Base-by-base conservation (phyloP, 495 filamentous ascomycete species). In the Neurospora sp. region DNA sequence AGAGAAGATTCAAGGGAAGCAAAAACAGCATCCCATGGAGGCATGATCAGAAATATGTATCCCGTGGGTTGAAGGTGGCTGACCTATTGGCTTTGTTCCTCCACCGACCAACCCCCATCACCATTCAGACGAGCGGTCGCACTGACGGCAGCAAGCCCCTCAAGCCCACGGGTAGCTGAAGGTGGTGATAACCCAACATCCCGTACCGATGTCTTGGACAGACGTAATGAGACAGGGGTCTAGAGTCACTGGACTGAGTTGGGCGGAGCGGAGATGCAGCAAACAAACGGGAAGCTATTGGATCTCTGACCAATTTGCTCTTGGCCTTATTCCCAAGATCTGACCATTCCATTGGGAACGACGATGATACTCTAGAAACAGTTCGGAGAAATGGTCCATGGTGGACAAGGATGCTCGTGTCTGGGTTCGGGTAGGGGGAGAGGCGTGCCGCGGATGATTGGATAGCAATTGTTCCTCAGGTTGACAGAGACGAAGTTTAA, bases 191-290 rank as follows among this genome's bases (percentile, higher is more conserved):
- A 35, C 53, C 27, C 53, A 65, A 65, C 53, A 65, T 65, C 53
- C 47, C 53, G 27, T 65, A 65, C 14, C 22, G 53, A 65, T 69
- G 73, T 74, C 59, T 74, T 70, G 53, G 53, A 35, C 53, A 59
- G 74, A 75, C 39, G 71, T 35, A 75, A 74, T 44, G 44, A 71
- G 72, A 75, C 71, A 75, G 39, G 74, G 71, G 71, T 65, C 53
- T 65, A 18, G 27, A 37, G 53, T 65, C 53, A 65, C 31, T 35
- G 20, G 70, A 39, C 39, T 61, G 8, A n/a, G 44, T 70, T 39
- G 39, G 12, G 35, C 22, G 40, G 27, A 39, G 69, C 20, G 69
- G 14, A 70, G 69, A 31, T 65, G 53, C 53, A 65, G 53, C 27
- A 35, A 35, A 65, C 53, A 35, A 65, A 65, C 14, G 27, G 53